Percentiles rank a stretch among this genome's conserved stretches.
Evolutionary conservation across 805 yeast species (phyloP).

Genomic region (Spencermartinsiella europaea): DNA sequence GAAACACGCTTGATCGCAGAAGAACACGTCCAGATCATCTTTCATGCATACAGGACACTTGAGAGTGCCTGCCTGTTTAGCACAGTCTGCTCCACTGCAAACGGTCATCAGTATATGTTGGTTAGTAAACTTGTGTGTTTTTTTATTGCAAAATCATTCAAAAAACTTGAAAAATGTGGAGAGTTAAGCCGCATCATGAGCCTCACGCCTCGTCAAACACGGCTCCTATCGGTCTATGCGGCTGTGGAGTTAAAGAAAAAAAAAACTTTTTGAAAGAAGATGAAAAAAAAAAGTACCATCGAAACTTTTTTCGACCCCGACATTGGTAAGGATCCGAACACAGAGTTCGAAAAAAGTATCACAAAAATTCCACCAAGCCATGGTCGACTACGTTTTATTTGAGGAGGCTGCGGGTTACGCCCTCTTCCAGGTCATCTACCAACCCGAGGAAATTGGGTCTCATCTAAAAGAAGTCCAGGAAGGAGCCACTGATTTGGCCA

Average conservation of each 20-base stretch:
- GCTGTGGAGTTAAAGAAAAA: too few relatives aligned
- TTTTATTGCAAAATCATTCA: background rate
- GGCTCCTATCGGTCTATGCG: too few relatives aligned
- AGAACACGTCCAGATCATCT: slow-evolving; percentile 52
- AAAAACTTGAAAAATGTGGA: too few relatives aligned
- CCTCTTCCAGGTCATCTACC: slow-evolving; percentile 85
- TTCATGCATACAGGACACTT: slow-evolving; percentile 93
- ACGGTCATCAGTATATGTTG: slow-evolving; percentile 8
- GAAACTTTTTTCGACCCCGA: slow-evolving; percentile 1
- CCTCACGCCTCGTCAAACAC: too few relatives aligned
- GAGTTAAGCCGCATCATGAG: too few relatives aligned
- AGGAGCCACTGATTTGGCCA: slow-evolving; percentile 76
- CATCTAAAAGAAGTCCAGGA: slow-evolving; percentile 91
- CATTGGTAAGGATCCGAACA: slow-evolving; percentile 4
- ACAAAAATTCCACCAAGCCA: slow-evolving; percentile 1
- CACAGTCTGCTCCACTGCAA: slow-evolving; percentile 82
- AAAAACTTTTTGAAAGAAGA: too few relatives aligned
- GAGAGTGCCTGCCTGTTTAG: slow-evolving; percentile 70
- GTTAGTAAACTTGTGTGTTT: background rate
- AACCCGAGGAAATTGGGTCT: slow-evolving; percentile 91
- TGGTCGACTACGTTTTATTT: slow-evolving; percentile 84
- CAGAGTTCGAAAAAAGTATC: background rate
- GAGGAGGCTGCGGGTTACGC: slow-evolving; percentile 99
- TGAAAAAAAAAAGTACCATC: background rate
- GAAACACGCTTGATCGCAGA: slow-evolving; percentile 84